These are phyloP conservation scores for Phytophthora boehmeriae DNA, from an alignment of 352 stramenopile species.

Conservation along the genomic window DNA sequence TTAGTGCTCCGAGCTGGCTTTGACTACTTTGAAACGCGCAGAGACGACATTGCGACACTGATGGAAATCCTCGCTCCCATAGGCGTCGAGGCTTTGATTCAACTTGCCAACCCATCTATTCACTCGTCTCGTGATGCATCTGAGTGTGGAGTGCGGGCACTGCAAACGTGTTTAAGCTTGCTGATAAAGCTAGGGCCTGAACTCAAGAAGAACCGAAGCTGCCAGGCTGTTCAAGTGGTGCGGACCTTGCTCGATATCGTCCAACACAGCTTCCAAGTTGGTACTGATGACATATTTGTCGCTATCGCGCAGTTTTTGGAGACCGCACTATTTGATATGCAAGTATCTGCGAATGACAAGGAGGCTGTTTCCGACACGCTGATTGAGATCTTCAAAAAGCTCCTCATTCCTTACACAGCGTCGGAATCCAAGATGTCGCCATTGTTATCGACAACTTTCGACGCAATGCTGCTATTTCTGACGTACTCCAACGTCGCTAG, in stretches of 20 bases:
- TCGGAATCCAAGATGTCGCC: neutral
- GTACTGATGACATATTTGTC: neutral
- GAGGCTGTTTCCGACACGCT: neutral
- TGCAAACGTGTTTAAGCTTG: slow-evolving; percentile 20
- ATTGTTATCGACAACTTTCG: too few relatives aligned
- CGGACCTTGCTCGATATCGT: neutral
- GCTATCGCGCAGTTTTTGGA: neutral
- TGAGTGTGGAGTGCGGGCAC: slow-evolving; percentile 2
- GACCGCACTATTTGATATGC: neutral
- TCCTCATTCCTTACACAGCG: slow-evolving; percentile 4
- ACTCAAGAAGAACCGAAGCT: slow-evolving; percentile 5
- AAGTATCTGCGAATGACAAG: neutral
- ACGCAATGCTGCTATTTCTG: slow-evolving; percentile 8
- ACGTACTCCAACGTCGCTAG: slow-evolving; percentile 10
- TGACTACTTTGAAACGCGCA: slow-evolving; percentile 19
- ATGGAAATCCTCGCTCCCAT: slow-evolving; percentile 13
- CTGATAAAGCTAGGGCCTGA: slow-evolving; percentile 11
- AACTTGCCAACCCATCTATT: neutral
- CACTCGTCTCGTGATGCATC: neutral
- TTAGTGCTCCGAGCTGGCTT: slow-evolving; percentile 20
- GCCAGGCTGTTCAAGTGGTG: neutral
- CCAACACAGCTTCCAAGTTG: too few relatives aligned
- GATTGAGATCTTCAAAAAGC: slow-evolving; percentile 10
- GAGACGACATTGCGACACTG: slow-evolving; percentile 7
- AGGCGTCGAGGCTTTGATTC: slow-evolving; percentile 3